Base-by-base conservation (phyloP, 805 yeast genomes). In the Metschnikowia cubensis region DNA sequence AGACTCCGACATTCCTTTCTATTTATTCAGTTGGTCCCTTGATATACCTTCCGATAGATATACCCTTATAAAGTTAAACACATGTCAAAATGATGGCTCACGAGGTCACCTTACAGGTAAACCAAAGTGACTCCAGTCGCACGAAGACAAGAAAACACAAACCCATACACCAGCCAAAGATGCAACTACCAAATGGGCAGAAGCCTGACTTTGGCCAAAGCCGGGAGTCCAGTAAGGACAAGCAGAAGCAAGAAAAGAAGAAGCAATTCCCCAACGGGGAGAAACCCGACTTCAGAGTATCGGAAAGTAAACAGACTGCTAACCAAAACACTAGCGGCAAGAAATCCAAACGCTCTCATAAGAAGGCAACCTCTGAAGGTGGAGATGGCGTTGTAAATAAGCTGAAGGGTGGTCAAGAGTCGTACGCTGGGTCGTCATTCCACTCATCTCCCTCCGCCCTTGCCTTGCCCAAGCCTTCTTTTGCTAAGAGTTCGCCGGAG, bases 341-440 rank as follows among this genome's bases (percentile, higher is more conserved):
- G 45, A 50, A 50, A 35, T 10, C 50, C 13, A 52, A 40, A 22
- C 45, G 29, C 15, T 21, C 49, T 3, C 42, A 49, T 31, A 51
- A 46, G 38, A 49, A 45, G 46, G 13, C 35, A 8, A 41, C 17
- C 6, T 36, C 29, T 1, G 37, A 42, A 18, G 43, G 20, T 14
- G 44, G 17, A 8, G 44, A 46, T 13, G 29, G 15, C 14, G 42
- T 21, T 6, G 33, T 32, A 11, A 42, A 45, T 4, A 18, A 29
- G 35, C 36, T 25, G 40, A 36, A 51, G 35, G 57, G 42, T 6
- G 57, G 42, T 6, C 53, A 56, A 45, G 57, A 69, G 29, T 68
- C 72, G 46, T 79, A 78, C 61, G 84, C 84, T 47, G 84, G 84
- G 31, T 75, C 82, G 35, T 76, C 83, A 35, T 79, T 79, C 59